phyloP scores from a whole-genome alignment of 1,284 basidiomycete species.

The Puccinia hordei region DNA sequence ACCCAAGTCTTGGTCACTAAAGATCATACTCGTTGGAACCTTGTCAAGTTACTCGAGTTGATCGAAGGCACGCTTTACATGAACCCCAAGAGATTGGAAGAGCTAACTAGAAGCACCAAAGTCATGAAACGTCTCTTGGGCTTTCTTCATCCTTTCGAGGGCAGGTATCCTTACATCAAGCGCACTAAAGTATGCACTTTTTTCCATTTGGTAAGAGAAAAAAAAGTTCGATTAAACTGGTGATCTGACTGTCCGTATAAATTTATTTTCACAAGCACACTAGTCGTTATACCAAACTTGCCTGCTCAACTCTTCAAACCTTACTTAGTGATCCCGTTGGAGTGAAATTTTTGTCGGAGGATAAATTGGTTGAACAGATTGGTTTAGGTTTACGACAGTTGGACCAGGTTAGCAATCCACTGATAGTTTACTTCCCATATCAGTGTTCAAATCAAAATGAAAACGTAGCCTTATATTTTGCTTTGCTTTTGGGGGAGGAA shows the following conservation, averaged over 20 bases:
- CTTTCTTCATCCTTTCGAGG: conserved; percentile 87
- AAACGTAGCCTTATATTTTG: conserved; percentile 55
- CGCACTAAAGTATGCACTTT: conserved; percentile 67
- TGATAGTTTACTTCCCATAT: conserved; percentile 23
- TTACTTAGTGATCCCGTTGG: conserved; percentile 83
- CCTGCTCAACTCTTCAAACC: conserved; percentile 77
- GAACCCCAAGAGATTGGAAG: conserved; percentile 90
- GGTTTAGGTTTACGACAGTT: conserved; percentile 86
- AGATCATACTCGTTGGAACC: conserved; percentile 90
- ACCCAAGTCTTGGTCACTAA: conserved; percentile 78
- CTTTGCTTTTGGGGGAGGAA: neutral
- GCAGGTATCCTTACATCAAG: conserved; percentile 80
- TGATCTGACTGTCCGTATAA: neutral
- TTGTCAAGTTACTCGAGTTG: conserved; percentile 81
- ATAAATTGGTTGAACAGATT: conserved; percentile 82
- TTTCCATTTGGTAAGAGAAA: neutral
- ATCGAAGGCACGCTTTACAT: conserved; percentile 82
- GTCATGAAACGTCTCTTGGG: conserved; percentile 83
- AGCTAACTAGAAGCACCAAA: conserved; percentile 85
- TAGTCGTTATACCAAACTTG: conserved; percentile 71
- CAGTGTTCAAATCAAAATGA: conserved; percentile 21
- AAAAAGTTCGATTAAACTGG: neutral
- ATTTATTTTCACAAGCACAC: conserved; percentile 61
- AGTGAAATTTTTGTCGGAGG: conserved; percentile 78
- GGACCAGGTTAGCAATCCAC: conserved; percentile 70